Evolutionary conservation across 2,329 filamentous ascomycete genomes (phyloP).

Genomic region (Tolypocladium endophyticum): DNA sequence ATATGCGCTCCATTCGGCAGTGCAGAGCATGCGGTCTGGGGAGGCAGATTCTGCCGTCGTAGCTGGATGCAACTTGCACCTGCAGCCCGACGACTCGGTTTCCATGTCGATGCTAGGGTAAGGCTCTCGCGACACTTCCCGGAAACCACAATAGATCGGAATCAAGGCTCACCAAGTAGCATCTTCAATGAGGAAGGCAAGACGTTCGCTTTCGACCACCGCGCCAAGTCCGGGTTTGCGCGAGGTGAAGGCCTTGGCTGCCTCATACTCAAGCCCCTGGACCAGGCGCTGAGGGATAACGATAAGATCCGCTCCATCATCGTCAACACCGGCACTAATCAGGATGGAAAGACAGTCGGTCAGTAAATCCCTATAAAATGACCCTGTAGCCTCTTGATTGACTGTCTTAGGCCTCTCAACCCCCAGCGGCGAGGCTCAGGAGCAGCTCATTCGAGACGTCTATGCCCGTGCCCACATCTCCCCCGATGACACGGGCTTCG

Average conservation of each 20-base stretch:
- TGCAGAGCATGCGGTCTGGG: constrained; percentile 34
- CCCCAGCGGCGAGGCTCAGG: constrained; percentile 40
- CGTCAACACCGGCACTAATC: constrained; percentile 37
- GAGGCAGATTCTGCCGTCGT: constrained; percentile 36
- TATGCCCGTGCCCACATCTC: constrained; percentile 21
- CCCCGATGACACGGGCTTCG: constrained; percentile 18
- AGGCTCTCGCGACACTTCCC: neutral
- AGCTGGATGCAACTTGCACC: constrained; percentile 35
- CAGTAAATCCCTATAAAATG: neutral
- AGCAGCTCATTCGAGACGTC: constrained; percentile 23
- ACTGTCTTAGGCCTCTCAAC: constrained; percentile 39
- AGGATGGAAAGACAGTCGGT: constrained; percentile 38
- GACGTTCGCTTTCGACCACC: constrained; percentile 30
- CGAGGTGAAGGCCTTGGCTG: constrained; percentile 49
- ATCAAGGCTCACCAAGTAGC: neutral
- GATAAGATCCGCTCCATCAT: constrained; percentile 44
- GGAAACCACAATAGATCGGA: neutral
- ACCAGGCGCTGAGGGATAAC: constrained; percentile 41
- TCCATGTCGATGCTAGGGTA: constrained; percentile 20
- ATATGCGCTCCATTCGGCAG: constrained; percentile 38
- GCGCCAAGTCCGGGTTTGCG: constrained; percentile 38
- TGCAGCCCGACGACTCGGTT: constrained; percentile 28
- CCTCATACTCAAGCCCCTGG: constrained; percentile 45
- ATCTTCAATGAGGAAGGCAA: constrained; percentile 38
- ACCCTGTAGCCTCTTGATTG: neutral